Conservation (phyloP, 768 basidiomycete genomes). For the Boletus reticulatus region DNA sequence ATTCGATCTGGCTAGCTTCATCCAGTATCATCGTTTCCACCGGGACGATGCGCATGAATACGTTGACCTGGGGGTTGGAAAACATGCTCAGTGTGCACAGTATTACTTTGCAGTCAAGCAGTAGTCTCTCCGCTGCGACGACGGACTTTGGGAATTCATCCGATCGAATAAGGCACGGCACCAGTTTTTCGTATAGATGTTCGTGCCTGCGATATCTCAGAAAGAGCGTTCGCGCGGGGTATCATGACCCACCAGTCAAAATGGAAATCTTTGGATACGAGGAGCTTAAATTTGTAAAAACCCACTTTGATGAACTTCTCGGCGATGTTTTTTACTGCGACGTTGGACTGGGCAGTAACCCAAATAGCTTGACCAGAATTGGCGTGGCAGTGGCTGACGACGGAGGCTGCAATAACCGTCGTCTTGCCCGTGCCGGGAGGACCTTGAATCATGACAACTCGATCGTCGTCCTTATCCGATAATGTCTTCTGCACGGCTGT, state of each 20-base stretch:
- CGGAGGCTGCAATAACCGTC: conserved; percentile 39
- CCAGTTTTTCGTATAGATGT: conserved; percentile 41
- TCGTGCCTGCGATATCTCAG: conserved; percentile 42
- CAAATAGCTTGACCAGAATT: conserved; percentile 27
- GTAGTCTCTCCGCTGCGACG: conserved; percentile 16
- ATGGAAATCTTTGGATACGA: conserved; percentile 49
- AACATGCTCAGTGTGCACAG: conserved; percentile 51
- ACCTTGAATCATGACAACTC: conserved; percentile 30
- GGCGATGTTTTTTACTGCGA: conserved; percentile 54
- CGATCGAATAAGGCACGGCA: conserved; percentile 36
- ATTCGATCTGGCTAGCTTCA: conserved; percentile 47
- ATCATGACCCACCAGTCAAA: conserved; percentile 38
- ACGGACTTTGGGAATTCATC: conserved; percentile 24
- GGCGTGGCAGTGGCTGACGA: conserved; percentile 21
- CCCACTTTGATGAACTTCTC: conserved; percentile 38
- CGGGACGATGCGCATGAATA: conserved; percentile 29
- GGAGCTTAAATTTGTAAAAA: conserved; percentile 36
- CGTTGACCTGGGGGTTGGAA: conserved; percentile 23
- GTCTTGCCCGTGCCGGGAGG: conserved; percentile 48
- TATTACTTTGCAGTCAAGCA: conserved; percentile 36
- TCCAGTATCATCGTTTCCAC: conserved; percentile 42
- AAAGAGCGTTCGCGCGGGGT: background rate
- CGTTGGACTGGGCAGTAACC: conserved; percentile 48
- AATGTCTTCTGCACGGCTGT: conserved; percentile 31
- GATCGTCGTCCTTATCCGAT: conserved; percentile 19